phyloP scores from a whole-genome alignment of 768 basidiomycete species.

The Cantharellus cinnabarinus region DNA sequence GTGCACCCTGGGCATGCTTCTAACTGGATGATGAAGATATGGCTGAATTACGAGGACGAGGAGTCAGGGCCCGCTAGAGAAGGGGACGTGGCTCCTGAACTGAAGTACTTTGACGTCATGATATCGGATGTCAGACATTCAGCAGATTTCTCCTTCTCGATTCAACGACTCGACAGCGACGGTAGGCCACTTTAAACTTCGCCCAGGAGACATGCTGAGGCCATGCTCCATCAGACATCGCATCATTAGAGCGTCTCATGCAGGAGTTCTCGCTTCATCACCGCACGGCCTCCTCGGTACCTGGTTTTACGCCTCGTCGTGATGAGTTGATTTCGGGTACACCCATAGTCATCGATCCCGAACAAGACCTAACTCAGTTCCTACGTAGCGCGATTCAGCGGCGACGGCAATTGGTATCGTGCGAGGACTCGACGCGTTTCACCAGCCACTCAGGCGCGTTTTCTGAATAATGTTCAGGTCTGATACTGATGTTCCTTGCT shows the following conservation, averaged over 20 bases:
- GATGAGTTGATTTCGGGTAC: conserved; percentile 84
- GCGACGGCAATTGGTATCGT: conserved; percentile 86
- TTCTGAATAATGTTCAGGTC: not conserved
- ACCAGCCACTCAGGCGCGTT: conserved; percentile 42
- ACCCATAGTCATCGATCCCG: conserved; percentile 35
- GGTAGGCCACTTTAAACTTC: conserved; percentile 25
- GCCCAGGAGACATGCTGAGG: not conserved
- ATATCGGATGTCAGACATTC: conserved; percentile 65
- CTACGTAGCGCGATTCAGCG: conserved; percentile 12
- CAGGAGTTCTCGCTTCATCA: conserved; percentile 79
- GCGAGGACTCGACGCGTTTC: conserved; percentile 78
- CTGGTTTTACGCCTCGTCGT: conserved; percentile 58
- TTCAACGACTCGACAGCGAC: conserved; percentile 82
- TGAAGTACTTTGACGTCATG: conserved; percentile 84
- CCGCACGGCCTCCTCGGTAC: conserved; percentile 32
- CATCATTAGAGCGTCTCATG: conserved; percentile 85
- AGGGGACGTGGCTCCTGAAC: conserved; percentile 31
- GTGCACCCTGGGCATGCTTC: not conserved
- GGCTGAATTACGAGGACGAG: conserved; percentile 65
- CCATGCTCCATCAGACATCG: conserved; percentile 40
- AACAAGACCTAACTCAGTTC: not conserved
- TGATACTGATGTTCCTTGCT: not conserved
- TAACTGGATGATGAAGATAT: conserved; percentile 34
- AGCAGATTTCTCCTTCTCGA: conserved; percentile 69
- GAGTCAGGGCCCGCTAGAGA: conserved; percentile 26